Evolutionary conservation across 805 yeast species (phyloP).

Genomic region (Yamadazyma endophytica): DNA sequence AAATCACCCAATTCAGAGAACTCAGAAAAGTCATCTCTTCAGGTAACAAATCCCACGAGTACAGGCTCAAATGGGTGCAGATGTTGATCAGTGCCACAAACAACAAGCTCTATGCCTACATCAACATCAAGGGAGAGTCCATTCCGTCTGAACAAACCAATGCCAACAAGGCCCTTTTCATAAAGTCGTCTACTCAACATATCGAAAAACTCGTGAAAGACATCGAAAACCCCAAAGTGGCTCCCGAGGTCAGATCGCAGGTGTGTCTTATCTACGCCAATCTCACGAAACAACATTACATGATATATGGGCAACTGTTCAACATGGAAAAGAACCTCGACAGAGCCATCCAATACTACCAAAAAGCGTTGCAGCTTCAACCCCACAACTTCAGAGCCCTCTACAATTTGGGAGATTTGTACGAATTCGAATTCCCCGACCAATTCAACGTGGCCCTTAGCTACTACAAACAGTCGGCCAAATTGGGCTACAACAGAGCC

Average conservation of each 20-base stretch:
- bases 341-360: slow-evolving; percentile 26
- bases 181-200: slow-evolving; percentile 36
- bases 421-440: slow-evolving; percentile 26
- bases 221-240: slow-evolving; percentile 18
- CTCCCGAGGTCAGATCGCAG: slow-evolving; percentile 20
- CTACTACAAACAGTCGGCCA: slow-evolving; percentile 34
- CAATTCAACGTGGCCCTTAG: slow-evolving; percentile 28
- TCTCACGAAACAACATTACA: slow-evolving; percentile 32
- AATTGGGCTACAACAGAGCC: slow-evolving; percentile 42
- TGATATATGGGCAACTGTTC: slow-evolving; percentile 32
- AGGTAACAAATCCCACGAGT: slow-evolving; percentile 40
- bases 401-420: slow-evolving; percentile 37
- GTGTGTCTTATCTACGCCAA: slow-evolving; percentile 35
- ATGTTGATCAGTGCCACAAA: slow-evolving; percentile 38
- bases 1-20: slow-evolving; percentile 29
- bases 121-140: slow-evolving; percentile 40
- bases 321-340: slow-evolving; percentile 24
- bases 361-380: slow-evolving; percentile 27
- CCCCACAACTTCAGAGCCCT: slow-evolving; percentile 29
- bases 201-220: slow-evolving; percentile 33
- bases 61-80: slow-evolving; percentile 39
- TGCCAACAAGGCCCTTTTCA: slow-evolving; percentile 29
- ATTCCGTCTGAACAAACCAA: slow-evolving; percentile 25
- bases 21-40: slow-evolving; percentile 34
- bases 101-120: slow-evolving; percentile 34